Evolutionary conservation across 2,329 filamentous ascomycete genomes (phyloP), one percentile per base, ranked within the genome.

Genomic region (Hymenoscyphus fraxineus): DNA sequence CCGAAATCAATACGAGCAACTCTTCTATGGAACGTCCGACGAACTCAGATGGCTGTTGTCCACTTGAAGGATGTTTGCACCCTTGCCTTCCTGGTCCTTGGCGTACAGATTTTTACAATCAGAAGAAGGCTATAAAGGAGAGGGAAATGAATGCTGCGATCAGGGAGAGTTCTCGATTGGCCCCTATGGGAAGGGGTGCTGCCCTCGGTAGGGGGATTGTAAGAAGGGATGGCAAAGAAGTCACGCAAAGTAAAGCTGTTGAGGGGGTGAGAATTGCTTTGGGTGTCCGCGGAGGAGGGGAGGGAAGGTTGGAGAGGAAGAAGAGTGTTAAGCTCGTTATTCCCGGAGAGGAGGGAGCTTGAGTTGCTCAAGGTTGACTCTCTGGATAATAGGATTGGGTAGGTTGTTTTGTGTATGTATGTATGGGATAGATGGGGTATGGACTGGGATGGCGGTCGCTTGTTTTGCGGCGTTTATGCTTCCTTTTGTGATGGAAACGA

Each of bases 11-110:
- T 22, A 22, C 19, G 0, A 3, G 13, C 35, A 35, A 35, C 7
- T 35, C 35, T 44, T n/a, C 41, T 19, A n/a, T 16, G 22, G 19
- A 54, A 27, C n/a, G 6, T 27, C 3, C 32, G 4, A 77, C 78
- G 19, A 75, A 77, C 9, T 79, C 67, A 39, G 84, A 82, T 58
- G 86, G 86, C 0, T 87, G 82, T 73, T 89, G 86, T 67, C 86
- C 86, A 1, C 75, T 87, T n/a, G 85, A 88, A 66, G 86, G 86
- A 0, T 89, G 86, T 71, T 82, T 85, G 2, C 86, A 89, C 69
- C 83, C 84, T 35, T 89, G 86, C 66, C 78, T 88, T 0, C 85
- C 85, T 0, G 84, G 85, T 0, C 77, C 77, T 41, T 87, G 85
- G 76, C 80, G 83, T 4, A 77, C 81, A 6, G 32, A 79, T 78